A percentile compares a stretch with the other conserved stretches of the same genome.
These are phyloP conservation scores for Aspergillus japonicus DNA, from an alignment of 2,329 filamentous ascomycete species.

Conservation along the genomic window DNA sequence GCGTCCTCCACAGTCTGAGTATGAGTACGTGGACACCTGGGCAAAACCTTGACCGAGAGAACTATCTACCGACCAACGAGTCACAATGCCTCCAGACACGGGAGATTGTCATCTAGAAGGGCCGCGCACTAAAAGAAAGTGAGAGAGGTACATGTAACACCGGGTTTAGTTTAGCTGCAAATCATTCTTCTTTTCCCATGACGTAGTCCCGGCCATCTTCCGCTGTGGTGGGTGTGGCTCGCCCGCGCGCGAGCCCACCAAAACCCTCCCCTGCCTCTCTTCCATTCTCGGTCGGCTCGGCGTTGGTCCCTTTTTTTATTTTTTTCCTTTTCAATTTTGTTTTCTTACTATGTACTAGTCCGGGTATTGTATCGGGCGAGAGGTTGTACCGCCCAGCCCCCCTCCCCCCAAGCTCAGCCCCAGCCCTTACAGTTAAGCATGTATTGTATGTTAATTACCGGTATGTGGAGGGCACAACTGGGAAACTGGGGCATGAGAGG, in stretches of 20 bases:
- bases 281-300: conserved; percentile 1
- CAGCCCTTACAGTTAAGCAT: background rate
- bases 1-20: too few relatives aligned
- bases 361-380: background rate
- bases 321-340: background rate
- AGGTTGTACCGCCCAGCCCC: background rate
- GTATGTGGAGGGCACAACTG: background rate
- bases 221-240: background rate
- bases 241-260: background rate
- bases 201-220: conserved; percentile 22
- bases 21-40: too few relatives aligned
- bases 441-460: too few relatives aligned
- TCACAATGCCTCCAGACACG: conserved; percentile 12
- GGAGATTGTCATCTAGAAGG: conserved; percentile 28
- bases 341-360: background rate
- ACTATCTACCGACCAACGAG: background rate
- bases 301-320: conserved; percentile 3
- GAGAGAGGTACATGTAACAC: too few relatives aligned
- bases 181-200: conserved; percentile 22
- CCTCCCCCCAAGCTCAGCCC: background rate
- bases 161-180: conserved; percentile 20
- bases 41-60: background rate
- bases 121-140: conserved; percentile 8
- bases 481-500: background rate
- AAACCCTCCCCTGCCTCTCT: background rate